These are phyloP conservation scores for Leucogyrophana mollusca DNA, from an alignment of 768 basidiomycete genomes.

Conservation along the genomic window DNA sequence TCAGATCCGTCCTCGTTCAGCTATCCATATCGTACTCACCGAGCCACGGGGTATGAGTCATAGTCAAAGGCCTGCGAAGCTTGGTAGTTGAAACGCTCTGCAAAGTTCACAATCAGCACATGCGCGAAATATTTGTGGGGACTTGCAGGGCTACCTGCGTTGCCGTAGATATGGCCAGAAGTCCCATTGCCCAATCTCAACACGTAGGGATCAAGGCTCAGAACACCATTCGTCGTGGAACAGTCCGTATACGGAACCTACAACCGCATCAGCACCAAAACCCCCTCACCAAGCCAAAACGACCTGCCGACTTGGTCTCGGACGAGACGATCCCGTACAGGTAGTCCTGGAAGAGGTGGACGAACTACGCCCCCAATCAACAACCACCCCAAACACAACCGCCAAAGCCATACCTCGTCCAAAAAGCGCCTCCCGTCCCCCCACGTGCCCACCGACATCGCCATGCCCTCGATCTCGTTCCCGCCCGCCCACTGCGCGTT, in stretches of 20 bases:
- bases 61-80: constrained; percentile 51
- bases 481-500: constrained; percentile 61
- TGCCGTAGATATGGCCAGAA: constrained; percentile 53
- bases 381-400: not conserved
- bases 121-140: not conserved
- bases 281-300: not conserved
- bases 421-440: constrained; percentile 48
- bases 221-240: constrained; percentile 54
- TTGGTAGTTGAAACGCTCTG: constrained; percentile 60
- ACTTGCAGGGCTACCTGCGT: constrained; percentile 36
- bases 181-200: constrained; percentile 51
- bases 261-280: too few species aligned
- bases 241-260: constrained; percentile 60
- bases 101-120: not conserved
- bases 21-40: constrained; percentile 25
- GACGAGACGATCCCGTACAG: constrained; percentile 45
- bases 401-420: constrained; percentile 39
- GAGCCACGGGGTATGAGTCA: constrained; percentile 47
- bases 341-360: constrained; percentile 51
- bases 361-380: constrained; percentile 33
- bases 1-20: not conserved
- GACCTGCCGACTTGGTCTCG: constrained; percentile 47
- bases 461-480: constrained; percentile 60
- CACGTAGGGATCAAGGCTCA: constrained; percentile 54
- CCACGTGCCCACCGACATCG: constrained; percentile 32